Evolutionary conservation across 1,139 yeast genomes (phyloP).

Genomic region (Geotrichum reessii): DNA sequence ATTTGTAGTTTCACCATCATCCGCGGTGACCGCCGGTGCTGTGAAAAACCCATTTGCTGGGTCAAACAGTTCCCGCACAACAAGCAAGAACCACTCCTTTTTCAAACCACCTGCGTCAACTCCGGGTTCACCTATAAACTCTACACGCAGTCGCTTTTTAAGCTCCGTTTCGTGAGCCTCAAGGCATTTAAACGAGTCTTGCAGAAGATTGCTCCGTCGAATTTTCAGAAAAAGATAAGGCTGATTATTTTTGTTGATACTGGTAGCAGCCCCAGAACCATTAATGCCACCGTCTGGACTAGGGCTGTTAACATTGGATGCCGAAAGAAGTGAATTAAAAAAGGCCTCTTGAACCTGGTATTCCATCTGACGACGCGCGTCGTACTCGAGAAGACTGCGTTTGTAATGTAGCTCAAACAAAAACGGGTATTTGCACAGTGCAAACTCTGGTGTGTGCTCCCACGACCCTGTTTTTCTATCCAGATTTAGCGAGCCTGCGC

Average conservation of each 20-base stretch:
- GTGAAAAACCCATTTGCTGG: constrained; percentile 45
- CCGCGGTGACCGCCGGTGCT: constrained; percentile 29
- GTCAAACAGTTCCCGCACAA: constrained; percentile 63
- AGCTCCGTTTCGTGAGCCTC: constrained; percentile 54
- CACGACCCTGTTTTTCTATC: constrained; percentile 7
- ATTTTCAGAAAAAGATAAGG: constrained; percentile 64
- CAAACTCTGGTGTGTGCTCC: constrained; percentile 14
- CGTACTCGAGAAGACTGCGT: constrained; percentile 58
- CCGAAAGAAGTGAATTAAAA: constrained; percentile 49
- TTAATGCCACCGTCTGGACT: background rate
- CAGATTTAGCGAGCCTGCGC: constrained; percentile 10
- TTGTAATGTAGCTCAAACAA: constrained; percentile 48
- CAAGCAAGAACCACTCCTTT: constrained; percentile 83
- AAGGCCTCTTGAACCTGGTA: constrained; percentile 87
- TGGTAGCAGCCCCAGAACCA: background rate
- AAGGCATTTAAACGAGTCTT: constrained; percentile 69
- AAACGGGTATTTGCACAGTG: constrained; percentile 78
- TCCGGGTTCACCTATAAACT: constrained; percentile 83
- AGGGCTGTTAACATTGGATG: background rate
- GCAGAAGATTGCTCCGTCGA: constrained; percentile 59
- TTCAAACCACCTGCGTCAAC: constrained; percentile 91
- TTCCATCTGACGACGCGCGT: constrained; percentile 74
- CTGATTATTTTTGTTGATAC: constrained; percentile 44
- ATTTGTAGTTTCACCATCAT: background rate
- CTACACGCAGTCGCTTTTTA: constrained; percentile 68